Conservation (phyloP, 2,329 filamentous ascomycete species). For the Pyricularia pennisetigena region DNA sequence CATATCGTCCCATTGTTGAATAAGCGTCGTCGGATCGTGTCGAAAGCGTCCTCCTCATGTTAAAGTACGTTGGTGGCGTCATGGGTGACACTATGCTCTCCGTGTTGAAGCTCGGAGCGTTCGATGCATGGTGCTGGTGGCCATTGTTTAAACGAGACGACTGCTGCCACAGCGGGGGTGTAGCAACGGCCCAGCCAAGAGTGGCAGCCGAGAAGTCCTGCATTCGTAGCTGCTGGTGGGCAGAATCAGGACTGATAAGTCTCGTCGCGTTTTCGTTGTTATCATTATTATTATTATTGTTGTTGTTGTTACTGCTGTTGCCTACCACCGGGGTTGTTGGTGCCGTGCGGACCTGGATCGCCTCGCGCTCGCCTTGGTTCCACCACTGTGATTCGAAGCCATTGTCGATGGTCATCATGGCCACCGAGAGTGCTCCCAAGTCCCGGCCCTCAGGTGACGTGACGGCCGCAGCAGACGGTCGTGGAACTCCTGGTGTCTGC, state of each 20-base stretch:
- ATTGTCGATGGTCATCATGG: conserved; percentile 47
- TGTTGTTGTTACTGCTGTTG: conserved; percentile 4
- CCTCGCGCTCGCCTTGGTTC: conserved; percentile 33
- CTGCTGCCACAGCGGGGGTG: conserved; percentile 6
- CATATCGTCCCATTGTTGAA: conserved; percentile 13
- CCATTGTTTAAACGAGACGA: not conserved
- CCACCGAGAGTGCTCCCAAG: conserved; percentile 38
- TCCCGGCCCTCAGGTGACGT: conserved; percentile 23
- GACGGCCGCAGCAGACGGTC: not conserved
- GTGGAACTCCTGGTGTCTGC: not conserved
- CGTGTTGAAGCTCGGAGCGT: conserved; percentile 1
- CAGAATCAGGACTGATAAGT: conserved; percentile 2
- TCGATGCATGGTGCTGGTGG: not conserved
- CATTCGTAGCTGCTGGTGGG: not conserved
- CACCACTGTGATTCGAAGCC: conserved; percentile 50
- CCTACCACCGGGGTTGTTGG: conserved; percentile 14
- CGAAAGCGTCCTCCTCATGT: conserved; percentile 24
- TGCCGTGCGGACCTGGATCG: conserved; percentile 14
- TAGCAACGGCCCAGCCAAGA: conserved; percentile 18
- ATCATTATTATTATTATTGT: no score
- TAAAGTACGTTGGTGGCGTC: conserved; percentile 13
- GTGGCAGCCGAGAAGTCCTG: conserved; percentile 11
- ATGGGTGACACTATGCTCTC: conserved; percentile 25
- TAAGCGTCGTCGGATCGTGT: conserved; percentile 33
- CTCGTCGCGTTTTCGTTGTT: conserved; percentile 3